Percentiles rank a stretch among this genome's conserved stretches.
These are phyloP conservation scores for Auriscalpium microsporum DNA, from an alignment of 768 basidiomycete genomes.

Conservation along the genomic window DNA sequence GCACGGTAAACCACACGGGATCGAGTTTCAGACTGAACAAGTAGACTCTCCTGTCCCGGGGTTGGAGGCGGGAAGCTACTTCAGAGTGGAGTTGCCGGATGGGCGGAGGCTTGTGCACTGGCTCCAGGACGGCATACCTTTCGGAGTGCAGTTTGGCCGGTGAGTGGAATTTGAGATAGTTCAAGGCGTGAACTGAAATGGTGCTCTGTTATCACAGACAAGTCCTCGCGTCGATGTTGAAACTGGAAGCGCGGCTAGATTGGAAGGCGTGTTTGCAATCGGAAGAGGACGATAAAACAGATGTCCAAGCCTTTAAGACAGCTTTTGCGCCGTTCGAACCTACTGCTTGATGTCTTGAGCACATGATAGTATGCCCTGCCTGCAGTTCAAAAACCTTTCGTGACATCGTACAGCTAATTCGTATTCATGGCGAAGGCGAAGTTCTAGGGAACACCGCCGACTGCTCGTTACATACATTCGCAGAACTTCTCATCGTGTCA, in stretches of 20 bases:
- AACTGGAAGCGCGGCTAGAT: constrained; percentile 70
- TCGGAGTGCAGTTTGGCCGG: constrained; percentile 93
- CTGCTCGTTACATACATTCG: too few species aligned
- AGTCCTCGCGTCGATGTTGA: constrained; percentile 71
- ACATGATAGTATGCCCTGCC: too few species aligned
- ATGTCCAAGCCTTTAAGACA: constrained; percentile 75
- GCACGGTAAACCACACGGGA: constrained; percentile 58
- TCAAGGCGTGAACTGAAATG: neutral
- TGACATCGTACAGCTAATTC: too few species aligned
- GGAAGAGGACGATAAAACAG: constrained; percentile 80
- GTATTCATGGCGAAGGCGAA: too few species aligned
- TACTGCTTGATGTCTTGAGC: constrained; percentile 16
- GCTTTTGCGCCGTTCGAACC: constrained; percentile 76
- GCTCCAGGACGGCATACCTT: constrained; percentile 67
- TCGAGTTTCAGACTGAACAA: constrained; percentile 69
- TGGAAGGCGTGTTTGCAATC: constrained; percentile 85
- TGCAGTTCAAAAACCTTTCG: too few species aligned
- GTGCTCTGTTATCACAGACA: constrained; percentile 41
- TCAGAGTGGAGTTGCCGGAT: constrained; percentile 83
- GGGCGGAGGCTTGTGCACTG: constrained; percentile 82
- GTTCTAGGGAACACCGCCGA: too few species aligned
- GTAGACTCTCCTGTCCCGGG: constrained; percentile 48
- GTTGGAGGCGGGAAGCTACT: constrained; percentile 66
- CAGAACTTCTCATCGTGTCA: too few species aligned
- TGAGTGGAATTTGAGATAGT: constrained; percentile 29